A percentile compares a stretch with the other conserved stretches of the same genome.
These are phyloP conservation scores for Groenewaldozyma sp. DNA, from an alignment of 1,139 yeast genomes.

Conservation along the genomic window DNA sequence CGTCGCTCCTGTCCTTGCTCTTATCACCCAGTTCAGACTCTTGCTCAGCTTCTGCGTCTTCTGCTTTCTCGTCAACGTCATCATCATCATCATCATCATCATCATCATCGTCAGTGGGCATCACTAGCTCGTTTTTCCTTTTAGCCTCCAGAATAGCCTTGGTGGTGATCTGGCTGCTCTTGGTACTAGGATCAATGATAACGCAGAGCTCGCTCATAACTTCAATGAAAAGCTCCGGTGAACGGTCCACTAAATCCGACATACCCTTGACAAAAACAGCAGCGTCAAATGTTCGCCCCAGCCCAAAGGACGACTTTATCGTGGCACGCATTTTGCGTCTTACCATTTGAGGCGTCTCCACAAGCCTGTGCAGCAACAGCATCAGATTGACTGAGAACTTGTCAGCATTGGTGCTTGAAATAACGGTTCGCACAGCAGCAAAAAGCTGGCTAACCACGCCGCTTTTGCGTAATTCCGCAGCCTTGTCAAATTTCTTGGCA, in stretches of 20 bases:
- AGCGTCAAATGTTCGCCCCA: conserved; percentile 40
- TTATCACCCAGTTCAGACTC: too few species aligned
- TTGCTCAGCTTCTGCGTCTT: conserved; percentile 7
- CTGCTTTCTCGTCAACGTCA: conserved; percentile 5
- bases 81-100: conserved; percentile 9
- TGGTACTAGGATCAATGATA: conserved; percentile 12
- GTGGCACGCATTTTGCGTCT: conserved; percentile 37
- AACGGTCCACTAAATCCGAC: conserved; percentile 48
- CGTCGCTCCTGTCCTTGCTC: conserved; percentile 8
- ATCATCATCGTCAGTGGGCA: conserved; percentile 6
- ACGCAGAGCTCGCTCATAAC: conserved; percentile 38
- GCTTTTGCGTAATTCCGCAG: conserved; percentile 37
- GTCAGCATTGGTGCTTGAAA: conserved; percentile 10
- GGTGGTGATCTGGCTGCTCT: conserved; percentile 13
- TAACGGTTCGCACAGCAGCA: conserved; percentile 17
- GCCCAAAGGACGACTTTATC: conserved; percentile 29
- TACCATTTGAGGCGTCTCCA: conserved; percentile 51
- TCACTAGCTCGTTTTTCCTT: conserved; percentile 7
- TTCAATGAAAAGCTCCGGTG: conserved; percentile 47
- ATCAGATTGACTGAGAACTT: conserved; percentile 26
- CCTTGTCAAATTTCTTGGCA: conserved; percentile 38
- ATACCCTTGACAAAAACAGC: conserved; percentile 46
- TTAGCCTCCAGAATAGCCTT: conserved; percentile 12
- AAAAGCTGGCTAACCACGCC: conserved; percentile 32
- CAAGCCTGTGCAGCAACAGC: conserved; percentile 55